Percentiles rank a stretch among this genome's conserved stretches.
Evolutionary conservation across 768 basidiomycete species (phyloP).

Genomic region (Hysterangium stoloniferum): DNA sequence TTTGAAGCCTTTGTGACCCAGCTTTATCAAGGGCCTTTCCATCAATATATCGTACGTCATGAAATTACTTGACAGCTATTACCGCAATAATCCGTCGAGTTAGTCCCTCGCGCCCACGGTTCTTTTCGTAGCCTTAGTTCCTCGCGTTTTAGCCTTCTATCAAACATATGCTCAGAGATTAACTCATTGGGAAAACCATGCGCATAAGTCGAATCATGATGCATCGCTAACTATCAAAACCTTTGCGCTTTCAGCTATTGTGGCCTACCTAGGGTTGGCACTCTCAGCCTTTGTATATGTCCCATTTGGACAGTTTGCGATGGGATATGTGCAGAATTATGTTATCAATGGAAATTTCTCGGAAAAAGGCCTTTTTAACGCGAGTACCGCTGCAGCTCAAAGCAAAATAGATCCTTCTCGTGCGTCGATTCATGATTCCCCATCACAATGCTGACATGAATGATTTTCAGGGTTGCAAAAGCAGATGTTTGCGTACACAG

Average conservation of each 20-base stretch:
- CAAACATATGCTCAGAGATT: constrained; percentile 58
- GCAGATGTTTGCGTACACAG: constrained; percentile 90
- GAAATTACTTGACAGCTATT: not conserved
- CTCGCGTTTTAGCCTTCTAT: constrained; percentile 68
- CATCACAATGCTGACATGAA: not conserved
- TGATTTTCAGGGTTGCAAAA: constrained; percentile 49
- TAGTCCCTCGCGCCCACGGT: constrained; percentile 79
- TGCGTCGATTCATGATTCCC: not conserved
- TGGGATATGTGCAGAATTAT: constrained; percentile 40
- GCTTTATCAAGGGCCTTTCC: constrained; percentile 83
- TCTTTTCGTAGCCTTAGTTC: constrained; percentile 74
- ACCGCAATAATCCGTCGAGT: not conserved
- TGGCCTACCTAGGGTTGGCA: constrained; percentile 85
- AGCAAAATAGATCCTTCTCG: constrained; percentile 17
- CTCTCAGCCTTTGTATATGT: constrained; percentile 96
- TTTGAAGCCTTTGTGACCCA: constrained; percentile 87
- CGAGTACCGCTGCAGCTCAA: constrained; percentile 14
- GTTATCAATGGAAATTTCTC: not conserved
- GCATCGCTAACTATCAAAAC: constrained; percentile 84
- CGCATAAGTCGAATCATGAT: constrained; percentile 66
- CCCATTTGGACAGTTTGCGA: constrained; percentile 82
- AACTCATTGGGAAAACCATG: constrained; percentile 90
- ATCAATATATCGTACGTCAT: constrained; percentile 63
- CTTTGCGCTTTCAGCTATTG: constrained; percentile 81
- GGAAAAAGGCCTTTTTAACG: not conserved